These are phyloP conservation scores for Nakazawaea ishiwadae DNA, from an alignment of 805 yeast genomes.

Conservation along the genomic window DNA sequence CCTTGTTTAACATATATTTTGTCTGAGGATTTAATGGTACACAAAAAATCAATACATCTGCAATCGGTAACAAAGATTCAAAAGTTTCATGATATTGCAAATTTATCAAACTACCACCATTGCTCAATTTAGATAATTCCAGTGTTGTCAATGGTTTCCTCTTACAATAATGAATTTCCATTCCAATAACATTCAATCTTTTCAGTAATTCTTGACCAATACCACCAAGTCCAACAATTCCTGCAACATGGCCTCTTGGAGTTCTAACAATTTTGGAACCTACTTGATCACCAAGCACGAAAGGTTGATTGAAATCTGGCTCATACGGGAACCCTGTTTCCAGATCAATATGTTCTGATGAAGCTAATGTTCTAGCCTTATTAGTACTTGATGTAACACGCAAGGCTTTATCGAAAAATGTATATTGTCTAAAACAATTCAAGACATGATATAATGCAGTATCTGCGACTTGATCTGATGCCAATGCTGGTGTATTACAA, in stretches of 20 bases:
- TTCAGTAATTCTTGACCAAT: slow-evolving; percentile 52
- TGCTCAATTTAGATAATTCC: slow-evolving; percentile 16
- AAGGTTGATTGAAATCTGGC: slow-evolving; percentile 13
- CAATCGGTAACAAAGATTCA: slow-evolving; percentile 29
- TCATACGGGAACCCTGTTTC: slow-evolving; percentile 25
- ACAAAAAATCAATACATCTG: slow-evolving; percentile 50
- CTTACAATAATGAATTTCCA: slow-evolving; percentile 53
- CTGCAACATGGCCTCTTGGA: slow-evolving; percentile 47
- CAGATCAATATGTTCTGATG: slow-evolving; percentile 25
- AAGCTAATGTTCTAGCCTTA: slow-evolving; percentile 30
- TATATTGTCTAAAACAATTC: slow-evolving; percentile 54
- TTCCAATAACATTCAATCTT: slow-evolving; percentile 46
- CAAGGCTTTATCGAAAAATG: slow-evolving; percentile 39
- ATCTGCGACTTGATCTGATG: slow-evolving; percentile 71
- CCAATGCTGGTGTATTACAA: slow-evolving; percentile 56
- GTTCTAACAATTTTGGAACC: slow-evolving; percentile 32
- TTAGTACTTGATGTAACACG: slow-evolving; percentile 34
- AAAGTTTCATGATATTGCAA: slow-evolving; percentile 32
- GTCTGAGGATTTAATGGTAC: slow-evolving; percentile 56
- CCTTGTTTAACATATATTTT: slow-evolving; percentile 37
- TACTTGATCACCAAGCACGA: slow-evolving; percentile 36
- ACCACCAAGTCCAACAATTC: slow-evolving; percentile 57
- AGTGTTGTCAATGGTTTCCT: slow-evolving; percentile 31
- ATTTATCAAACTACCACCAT: no score
- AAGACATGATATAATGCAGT: slow-evolving; percentile 56